phyloP scores from a whole-genome alignment of 106 monocot genomes.

The Allium fistulosum region DNA sequence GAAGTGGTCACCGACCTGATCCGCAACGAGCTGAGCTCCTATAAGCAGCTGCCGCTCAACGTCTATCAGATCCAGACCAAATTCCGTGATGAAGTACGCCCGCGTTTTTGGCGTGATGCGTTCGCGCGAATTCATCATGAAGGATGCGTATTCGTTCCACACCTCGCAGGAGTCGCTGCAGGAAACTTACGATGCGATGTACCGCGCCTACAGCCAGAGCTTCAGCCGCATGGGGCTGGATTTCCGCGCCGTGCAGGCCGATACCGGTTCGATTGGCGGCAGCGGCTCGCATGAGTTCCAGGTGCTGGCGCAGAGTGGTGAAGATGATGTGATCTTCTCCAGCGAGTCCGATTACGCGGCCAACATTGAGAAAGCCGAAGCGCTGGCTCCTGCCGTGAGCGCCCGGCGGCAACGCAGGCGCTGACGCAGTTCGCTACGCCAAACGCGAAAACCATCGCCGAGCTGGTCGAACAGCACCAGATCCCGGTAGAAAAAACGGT shows the following conservation, averaged over 20 bases:
- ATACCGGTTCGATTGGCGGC: constrained; percentile 3
- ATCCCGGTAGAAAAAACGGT: too few species aligned
- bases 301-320: too few species aligned
- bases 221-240: constrained; percentile 1
- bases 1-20: background rate
- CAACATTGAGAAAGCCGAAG: too few species aligned
- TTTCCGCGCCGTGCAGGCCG: background rate
- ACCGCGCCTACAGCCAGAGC: background rate
- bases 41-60: background rate
- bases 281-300: too few species aligned
- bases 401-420: too few species aligned
- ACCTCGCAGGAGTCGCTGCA: background rate
- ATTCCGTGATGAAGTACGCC: constrained; percentile 6
- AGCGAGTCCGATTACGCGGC: too few species aligned
- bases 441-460: too few species aligned
- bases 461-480: too few species aligned
- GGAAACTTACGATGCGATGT: background rate
- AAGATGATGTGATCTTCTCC: too few species aligned
- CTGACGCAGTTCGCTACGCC: too few species aligned
- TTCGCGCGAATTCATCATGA: constrained; percentile 6
- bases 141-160: constrained; percentile 8
- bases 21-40: background rate
- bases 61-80: constrained; percentile 5
- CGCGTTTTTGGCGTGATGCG: background rate
- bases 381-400: too few species aligned